Evolutionary conservation across 306 rosid genomes (phyloP).

Genomic region (Styphnolobium japonicum): DNA sequence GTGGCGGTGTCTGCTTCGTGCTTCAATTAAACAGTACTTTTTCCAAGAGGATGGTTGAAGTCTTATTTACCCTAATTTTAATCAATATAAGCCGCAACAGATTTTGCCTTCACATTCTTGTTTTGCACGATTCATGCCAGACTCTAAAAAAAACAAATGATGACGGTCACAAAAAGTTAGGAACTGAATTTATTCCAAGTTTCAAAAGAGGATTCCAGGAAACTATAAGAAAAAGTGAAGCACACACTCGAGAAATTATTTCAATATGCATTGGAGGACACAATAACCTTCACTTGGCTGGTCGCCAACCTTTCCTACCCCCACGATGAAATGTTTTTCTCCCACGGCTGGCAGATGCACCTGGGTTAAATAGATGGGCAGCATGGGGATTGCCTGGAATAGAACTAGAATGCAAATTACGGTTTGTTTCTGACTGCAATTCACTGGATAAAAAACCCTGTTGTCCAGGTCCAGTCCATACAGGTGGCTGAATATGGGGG

Average conservation of each 20-base stretch:
- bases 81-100: too few relatives aligned
- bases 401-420: slow-evolving; percentile 19
- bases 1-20: too few relatives aligned
- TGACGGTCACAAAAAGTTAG: background rate
- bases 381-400: slow-evolving; percentile 25
- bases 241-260: background rate
- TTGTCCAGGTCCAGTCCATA: background rate
- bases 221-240: background rate
- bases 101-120: too few relatives aligned
- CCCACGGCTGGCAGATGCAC: slow-evolving; percentile 41
- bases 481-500: slow-evolving; percentile 21
- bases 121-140: background rate
- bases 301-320: slow-evolving; percentile 44
- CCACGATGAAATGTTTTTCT: slow-evolving; percentile 36
- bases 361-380: slow-evolving; percentile 42
- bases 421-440: slow-evolving; percentile 26
- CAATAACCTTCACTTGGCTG: slow-evolving; percentile 31
- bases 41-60: too few relatives aligned
- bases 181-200: background rate
- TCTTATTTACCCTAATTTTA: too few relatives aligned
- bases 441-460: slow-evolving; percentile 27
- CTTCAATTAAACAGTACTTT: too few relatives aligned
- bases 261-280: background rate
- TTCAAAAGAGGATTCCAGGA: background rate
- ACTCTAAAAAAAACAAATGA: background rate